These are phyloP conservation scores for Kwoniella sp. DNA, from an alignment of 768 basidiomycete species.

Conservation along the genomic window DNA sequence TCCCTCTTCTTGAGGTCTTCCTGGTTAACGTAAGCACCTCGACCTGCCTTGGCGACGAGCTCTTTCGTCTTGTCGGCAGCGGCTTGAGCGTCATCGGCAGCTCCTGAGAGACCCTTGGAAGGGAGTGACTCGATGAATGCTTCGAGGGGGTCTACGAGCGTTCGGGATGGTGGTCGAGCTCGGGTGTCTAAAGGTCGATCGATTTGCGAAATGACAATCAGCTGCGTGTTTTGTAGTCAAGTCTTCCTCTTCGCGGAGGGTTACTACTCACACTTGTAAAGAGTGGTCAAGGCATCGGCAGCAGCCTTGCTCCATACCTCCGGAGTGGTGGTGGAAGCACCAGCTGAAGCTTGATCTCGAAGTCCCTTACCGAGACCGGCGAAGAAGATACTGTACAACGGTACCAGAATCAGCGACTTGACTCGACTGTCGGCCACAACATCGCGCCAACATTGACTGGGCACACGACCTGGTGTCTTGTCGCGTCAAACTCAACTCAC, in stretches of 20 bases:
- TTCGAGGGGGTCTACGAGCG: slow-evolving; percentile 85
- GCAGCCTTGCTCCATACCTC: slow-evolving; percentile 68
- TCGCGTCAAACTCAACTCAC: too few species aligned
- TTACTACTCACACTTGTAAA: slow-evolving; percentile 46
- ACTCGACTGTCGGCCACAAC: too few species aligned
- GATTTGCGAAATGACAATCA: background rate
- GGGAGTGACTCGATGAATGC: slow-evolving; percentile 67
- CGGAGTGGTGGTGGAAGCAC: slow-evolving; percentile 58
- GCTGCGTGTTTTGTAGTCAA: too few species aligned
- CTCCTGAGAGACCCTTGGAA: slow-evolving; percentile 57
- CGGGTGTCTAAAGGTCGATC: slow-evolving; percentile 78
- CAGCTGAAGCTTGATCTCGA: slow-evolving; percentile 55
- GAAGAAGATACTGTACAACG: slow-evolving; percentile 76
- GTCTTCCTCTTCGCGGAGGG: too few species aligned
- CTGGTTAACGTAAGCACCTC: slow-evolving; percentile 75
- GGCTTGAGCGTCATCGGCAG: slow-evolving; percentile 64
- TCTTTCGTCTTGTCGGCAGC: slow-evolving; percentile 76
- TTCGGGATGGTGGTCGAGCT: slow-evolving; percentile 84
- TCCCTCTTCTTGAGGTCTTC: slow-evolving; percentile 62
- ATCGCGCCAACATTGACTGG: too few species aligned
- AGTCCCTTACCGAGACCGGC: slow-evolving; percentile 79
- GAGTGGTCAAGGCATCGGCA: slow-evolving; percentile 49
- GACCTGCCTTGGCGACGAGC: slow-evolving; percentile 78
- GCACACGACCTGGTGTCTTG: too few species aligned
- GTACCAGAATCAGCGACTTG: background rate